Evolutionary conservation across 1,139 yeast species (phyloP).

Genomic region (Nakaseomyces glabratus): DNA sequence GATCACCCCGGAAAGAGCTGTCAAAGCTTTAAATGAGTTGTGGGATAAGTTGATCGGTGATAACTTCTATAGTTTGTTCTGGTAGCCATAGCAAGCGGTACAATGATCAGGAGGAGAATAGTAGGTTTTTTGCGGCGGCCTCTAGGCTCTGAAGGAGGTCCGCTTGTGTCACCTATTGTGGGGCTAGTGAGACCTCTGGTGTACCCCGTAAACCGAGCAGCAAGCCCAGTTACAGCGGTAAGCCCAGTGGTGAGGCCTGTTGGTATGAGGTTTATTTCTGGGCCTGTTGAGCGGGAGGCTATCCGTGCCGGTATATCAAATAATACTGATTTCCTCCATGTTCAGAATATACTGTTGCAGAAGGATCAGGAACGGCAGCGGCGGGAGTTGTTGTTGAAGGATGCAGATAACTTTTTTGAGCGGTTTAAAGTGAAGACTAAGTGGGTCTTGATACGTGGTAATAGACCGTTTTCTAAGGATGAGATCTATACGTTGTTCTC

Average conservation of each 20-base stretch:
- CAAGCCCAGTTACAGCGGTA: not conserved
- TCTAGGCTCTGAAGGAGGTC: no score
- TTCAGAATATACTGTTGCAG: conserved; percentile 22
- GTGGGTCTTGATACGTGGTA: conserved; percentile 48
- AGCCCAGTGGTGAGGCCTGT: not conserved
- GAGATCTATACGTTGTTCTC: conserved; percentile 51
- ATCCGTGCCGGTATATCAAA: conserved; percentile 12
- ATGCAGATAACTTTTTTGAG: conserved; percentile 38
- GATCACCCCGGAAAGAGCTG: no score
- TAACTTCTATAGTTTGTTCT: no score
- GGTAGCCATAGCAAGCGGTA: no score
- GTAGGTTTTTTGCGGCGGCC: no score
- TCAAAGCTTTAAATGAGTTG: no score
- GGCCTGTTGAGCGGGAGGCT: conserved; percentile 8
- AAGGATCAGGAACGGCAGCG: conserved; percentile 24
- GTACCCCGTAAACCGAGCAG: no score
- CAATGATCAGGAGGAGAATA: no score
- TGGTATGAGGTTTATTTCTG: not conserved
- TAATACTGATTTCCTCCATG: conserved; percentile 14
- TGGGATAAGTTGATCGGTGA: no score
- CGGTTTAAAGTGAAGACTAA: conserved; percentile 44
- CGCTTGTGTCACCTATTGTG: no score
- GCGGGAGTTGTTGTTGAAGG: conserved; percentile 36
- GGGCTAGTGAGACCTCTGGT: no score
- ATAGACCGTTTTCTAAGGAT: conserved; percentile 42